Conservation (phyloP, 768 basidiomycete species). For the Serendipita indica region DNA sequence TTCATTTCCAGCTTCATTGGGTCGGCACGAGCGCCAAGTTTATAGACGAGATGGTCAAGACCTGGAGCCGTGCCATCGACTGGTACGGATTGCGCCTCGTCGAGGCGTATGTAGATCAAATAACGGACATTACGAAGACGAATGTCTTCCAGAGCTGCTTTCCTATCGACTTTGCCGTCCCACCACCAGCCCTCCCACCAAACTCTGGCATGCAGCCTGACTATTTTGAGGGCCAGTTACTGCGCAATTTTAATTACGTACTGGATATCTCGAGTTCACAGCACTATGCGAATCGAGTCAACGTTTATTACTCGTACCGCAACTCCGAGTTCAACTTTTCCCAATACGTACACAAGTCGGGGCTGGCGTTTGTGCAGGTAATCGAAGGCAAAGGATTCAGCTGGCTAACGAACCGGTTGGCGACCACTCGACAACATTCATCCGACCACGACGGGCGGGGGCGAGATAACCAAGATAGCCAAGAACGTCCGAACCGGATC, state of each 20-base stretch:
- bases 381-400: slow-evolving; percentile 72
- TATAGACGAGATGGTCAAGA: slow-evolving; percentile 74
- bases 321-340: slow-evolving; percentile 62
- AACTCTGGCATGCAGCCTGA: slow-evolving; percentile 43
- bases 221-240: slow-evolving; percentile 70
- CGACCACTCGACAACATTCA: slow-evolving; percentile 51
- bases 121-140: slow-evolving; percentile 67
- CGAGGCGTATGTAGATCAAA: slow-evolving; percentile 85
- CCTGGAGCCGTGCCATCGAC: slow-evolving; percentile 72
- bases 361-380: slow-evolving; percentile 82
- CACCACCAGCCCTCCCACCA: slow-evolving; percentile 55
- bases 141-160: slow-evolving; percentile 89
- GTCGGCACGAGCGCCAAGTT: slow-evolving; percentile 83
- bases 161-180: slow-evolving; percentile 60
- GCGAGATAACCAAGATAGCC: slow-evolving; percentile 17
- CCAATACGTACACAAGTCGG: slow-evolving; percentile 84
- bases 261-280: slow-evolving; percentile 20
- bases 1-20: slow-evolving; percentile 97
- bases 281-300: slow-evolving; percentile 59
- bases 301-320: slow-evolving; percentile 83
- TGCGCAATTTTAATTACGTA: slow-evolving; percentile 67
- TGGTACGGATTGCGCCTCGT: slow-evolving; percentile 82
- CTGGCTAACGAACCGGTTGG: slow-evolving; percentile 79
- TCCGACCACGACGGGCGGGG: no score
- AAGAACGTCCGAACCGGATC: slow-evolving; percentile 48